Conservation (phyloP, 148 eudicot genomes). For the Vaccinium myrtillus region DNA sequence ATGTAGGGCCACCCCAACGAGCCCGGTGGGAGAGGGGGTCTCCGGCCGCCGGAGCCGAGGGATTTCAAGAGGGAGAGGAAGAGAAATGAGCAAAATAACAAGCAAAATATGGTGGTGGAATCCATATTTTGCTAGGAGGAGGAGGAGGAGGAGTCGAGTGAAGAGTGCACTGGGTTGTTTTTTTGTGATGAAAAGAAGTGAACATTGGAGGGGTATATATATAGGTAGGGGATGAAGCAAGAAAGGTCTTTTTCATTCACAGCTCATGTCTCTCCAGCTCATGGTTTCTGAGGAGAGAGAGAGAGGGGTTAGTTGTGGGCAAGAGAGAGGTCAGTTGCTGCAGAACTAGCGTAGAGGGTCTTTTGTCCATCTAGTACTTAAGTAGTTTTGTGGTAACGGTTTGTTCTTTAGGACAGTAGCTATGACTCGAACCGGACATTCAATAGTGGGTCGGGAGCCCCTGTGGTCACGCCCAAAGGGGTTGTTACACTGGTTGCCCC, state of each 20-base stretch:
- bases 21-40: constrained; percentile 79
- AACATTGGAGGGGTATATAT: constrained; percentile 30
- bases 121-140: constrained; percentile 25
- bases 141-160: not conserved
- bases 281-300: constrained; percentile 16
- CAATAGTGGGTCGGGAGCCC: too few relatives aligned
- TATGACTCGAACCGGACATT: too few relatives aligned
- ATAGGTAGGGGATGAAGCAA: constrained; percentile 25
- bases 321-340: not conserved
- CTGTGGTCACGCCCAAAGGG: too few relatives aligned
- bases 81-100: constrained; percentile 12
- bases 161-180: not conserved
- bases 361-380: too few relatives aligned
- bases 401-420: not conserved
- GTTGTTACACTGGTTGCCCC: too few relatives aligned
- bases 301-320: not conserved
- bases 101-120: constrained; percentile 21
- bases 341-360: too few relatives aligned
- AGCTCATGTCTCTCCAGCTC: constrained; percentile 71
- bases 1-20: constrained; percentile 86
- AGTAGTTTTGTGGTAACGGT: too few relatives aligned
- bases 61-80: constrained; percentile 18
- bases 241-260: constrained; percentile 29
- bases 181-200: constrained; percentile 20
- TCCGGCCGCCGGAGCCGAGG: constrained; percentile 25